phyloP scores from a whole-genome alignment of 768 basidiomycete species.

The Mycena galopus region DNA sequence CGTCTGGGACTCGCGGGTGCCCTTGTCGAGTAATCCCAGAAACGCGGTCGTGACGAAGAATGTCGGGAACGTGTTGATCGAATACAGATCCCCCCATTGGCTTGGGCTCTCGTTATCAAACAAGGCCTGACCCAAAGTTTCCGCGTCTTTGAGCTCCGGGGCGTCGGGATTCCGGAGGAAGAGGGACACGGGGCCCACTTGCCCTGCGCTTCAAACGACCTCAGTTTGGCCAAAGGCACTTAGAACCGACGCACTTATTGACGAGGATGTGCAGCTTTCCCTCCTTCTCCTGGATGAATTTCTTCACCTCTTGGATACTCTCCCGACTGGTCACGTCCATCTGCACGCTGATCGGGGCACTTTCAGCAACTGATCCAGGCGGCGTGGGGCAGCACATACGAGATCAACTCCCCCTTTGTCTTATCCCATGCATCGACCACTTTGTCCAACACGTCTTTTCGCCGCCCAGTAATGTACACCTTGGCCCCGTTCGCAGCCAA shows the following conservation, averaged over 20 bases:
- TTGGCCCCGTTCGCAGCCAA: conserved; percentile 84
- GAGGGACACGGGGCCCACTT: conserved; percentile 71
- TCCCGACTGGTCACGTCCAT: conserved; percentile 82
- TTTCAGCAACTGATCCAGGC: not conserved
- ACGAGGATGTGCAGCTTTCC: conserved; percentile 84
- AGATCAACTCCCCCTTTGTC: conserved; percentile 64
- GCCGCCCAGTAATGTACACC: conserved; percentile 84
- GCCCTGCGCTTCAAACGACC: conserved; percentile 70
- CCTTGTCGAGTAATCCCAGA: conserved; percentile 80
- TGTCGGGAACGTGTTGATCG: conserved; percentile 80
- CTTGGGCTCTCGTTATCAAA: conserved; percentile 78
- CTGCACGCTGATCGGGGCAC: conserved; percentile 57
- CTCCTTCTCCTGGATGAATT: conserved; percentile 67
- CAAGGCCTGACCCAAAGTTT: conserved; percentile 74
- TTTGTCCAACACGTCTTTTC: conserved; percentile 73
- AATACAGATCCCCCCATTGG: conserved; percentile 72
- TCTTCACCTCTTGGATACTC: conserved; percentile 71
- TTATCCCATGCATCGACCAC: conserved; percentile 62
- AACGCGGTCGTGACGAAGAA: conserved; percentile 86
- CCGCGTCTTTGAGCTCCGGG: conserved; percentile 72
- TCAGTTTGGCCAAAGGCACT: not conserved
- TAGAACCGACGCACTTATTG: conserved; percentile 73
- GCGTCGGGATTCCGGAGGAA: conserved; percentile 71
- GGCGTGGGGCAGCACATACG: conserved; percentile 56
- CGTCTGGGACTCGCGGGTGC: conserved; percentile 65